A percentile compares a stretch with the other conserved stretches of the same genome.
Conservation (phyloP, 2,329 filamentous ascomycete species). For the Clonostachys rosea region DNA sequence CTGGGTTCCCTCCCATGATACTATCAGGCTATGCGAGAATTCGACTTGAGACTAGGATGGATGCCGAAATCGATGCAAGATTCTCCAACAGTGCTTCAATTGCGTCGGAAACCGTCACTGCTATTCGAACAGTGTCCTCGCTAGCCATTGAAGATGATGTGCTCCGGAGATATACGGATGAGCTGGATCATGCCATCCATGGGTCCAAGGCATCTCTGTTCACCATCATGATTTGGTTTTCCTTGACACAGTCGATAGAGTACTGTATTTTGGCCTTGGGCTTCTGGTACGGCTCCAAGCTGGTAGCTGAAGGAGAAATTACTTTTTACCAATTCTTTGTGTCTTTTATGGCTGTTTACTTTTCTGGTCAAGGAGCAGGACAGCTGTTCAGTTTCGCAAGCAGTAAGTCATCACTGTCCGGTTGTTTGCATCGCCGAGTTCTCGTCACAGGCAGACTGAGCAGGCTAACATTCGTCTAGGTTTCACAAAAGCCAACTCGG, state of each 20-base stretch:
- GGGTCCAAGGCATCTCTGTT: conserved; percentile 20
- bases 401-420: no score
- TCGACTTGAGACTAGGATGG: conserved; percentile 39
- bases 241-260: conserved; percentile 31
- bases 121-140: conserved; percentile 43
- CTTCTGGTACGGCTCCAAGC: conserved; percentile 33
- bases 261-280: conserved; percentile 30
- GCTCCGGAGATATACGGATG: conserved; percentile 23
- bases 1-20: conserved; percentile 38
- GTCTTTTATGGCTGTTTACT: conserved; percentile 45
- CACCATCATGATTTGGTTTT: conserved; percentile 34
- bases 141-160: conserved; percentile 39
- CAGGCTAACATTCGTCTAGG: conserved; percentile 4
- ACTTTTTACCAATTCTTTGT: conserved; percentile 39
- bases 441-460: conserved; percentile 44
- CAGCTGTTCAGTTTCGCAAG: no score
- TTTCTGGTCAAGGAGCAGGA: conserved; percentile 26
- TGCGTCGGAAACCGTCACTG: conserved; percentile 42
- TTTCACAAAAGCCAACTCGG: conserved; percentile 40
- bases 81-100: conserved; percentile 41
- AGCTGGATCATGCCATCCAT: conserved; percentile 21
- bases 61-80: conserved; percentile 33
- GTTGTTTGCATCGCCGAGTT: conserved; percentile 18
- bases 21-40: conserved; percentile 41
- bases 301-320: conserved; percentile 40